Evolutionary conservation across 2,329 filamentous ascomycete species (phyloP), one percentile per base, ranked within the genome.

Genomic region (Teratosphaeria epicoccoides): DNA sequence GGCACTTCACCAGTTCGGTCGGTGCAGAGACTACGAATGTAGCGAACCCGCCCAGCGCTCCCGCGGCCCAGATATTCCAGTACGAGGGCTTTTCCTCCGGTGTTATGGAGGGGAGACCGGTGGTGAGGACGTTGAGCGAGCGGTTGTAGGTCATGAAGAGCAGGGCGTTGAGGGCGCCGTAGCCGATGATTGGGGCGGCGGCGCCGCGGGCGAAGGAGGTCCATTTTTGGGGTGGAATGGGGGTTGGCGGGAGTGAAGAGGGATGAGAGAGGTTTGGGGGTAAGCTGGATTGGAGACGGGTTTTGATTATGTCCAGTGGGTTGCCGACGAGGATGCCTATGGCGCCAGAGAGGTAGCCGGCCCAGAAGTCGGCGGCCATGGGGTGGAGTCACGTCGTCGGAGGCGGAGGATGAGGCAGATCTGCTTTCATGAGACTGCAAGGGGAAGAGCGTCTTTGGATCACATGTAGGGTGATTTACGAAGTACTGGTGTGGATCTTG

Each of bases 321-420:
- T 95, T 95, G 56, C 91, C 89, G 55, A 95, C 85, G 46, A 95
- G 73, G 61, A 96, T 96, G 45, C 88, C 87, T 47, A 84, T 76
- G 52, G 86, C 88, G 49, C 91, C 91, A 65, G 86, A 91, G 55
- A 93, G 72, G 69, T 95, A 96, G 63, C 90, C 89, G 52, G 90
- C 87, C 87, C 87, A 95, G 70, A 96, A 96, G 67, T 95, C 90
- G 60, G 88, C 81, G 48, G 87, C 87, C 87, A 93, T 91, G 22
- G 43, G 22, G 14, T 14, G 12, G 6, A 6, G n/a, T n/a, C 17
- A n/a, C n/a, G n/a, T n/a, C n/a, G n/a, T n/a, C n/a, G n/a, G n/a
- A n/a, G n/a, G n/a, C n/a, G n/a, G n/a, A n/a, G n/a, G n/a, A n/a
- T n/a, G n/a, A n/a, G n/a, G n/a, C n/a, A n/a, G n/a, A n/a, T n/a